phyloP scores from a whole-genome alignment of 305 asterid genomes.

The Plantago coronopus region DNA sequence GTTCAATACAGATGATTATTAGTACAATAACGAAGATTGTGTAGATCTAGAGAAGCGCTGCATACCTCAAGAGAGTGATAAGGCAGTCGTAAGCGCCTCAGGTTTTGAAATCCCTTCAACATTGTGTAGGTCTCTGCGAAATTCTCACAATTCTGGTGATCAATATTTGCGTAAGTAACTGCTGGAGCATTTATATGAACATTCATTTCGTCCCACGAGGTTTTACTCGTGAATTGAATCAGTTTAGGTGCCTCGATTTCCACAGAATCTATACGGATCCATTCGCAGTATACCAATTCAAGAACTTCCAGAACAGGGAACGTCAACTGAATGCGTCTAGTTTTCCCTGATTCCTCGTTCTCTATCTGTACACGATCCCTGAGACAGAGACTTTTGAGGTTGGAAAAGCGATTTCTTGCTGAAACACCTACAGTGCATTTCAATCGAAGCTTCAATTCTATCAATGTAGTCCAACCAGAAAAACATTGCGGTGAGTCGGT shows the following conservation, averaged over 20 bases:
- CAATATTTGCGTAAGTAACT: neutral
- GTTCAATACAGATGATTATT: neutral
- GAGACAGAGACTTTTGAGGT: neutral
- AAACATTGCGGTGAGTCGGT: neutral
- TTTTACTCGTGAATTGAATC: neutral
- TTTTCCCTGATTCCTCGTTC: neutral
- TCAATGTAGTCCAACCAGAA: no score
- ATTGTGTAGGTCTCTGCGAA: neutral
- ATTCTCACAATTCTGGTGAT: neutral
- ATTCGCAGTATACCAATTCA: neutral
- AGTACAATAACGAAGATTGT: no score
- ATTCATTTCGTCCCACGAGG: neutral
- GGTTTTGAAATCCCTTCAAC: neutral
- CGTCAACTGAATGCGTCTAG: neutral
- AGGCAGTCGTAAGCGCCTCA: neutral
- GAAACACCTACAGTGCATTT: slow-evolving; percentile 1
- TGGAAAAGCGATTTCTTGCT: neutral
- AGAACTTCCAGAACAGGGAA: slow-evolving; percentile 6
- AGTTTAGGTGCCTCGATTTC: neutral
- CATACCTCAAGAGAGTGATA: neutral
- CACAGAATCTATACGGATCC: neutral
- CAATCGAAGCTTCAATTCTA: neutral
- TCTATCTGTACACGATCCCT: neutral
- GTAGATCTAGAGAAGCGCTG: no score
- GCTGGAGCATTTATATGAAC: neutral